Evolutionary conservation across 179 eudicot species (phyloP).

Genomic region (Dionaea muscipula): DNA sequence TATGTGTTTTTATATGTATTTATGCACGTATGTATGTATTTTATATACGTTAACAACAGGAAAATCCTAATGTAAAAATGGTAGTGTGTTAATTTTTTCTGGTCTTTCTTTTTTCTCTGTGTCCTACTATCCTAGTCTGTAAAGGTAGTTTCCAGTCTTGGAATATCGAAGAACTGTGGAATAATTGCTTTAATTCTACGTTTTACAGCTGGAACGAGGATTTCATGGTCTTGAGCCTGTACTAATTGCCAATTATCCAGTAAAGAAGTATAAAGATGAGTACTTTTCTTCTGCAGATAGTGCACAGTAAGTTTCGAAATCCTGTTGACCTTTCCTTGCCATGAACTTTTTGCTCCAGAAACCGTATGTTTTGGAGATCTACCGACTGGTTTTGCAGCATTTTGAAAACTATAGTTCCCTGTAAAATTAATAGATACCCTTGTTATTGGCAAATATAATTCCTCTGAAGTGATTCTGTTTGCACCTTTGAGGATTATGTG

Average conservation of each 20-base stretch:
- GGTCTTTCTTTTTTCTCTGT: neutral
- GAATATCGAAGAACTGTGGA: neutral
- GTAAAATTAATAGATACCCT: no score
- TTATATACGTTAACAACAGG: no score
- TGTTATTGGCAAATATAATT: neutral
- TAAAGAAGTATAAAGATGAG: constrained; percentile 54
- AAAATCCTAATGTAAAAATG: no score
- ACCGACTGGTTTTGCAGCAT: no score
- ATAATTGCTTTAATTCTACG: constrained; percentile 9
- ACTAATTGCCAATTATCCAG: constrained; percentile 58
- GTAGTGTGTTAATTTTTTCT: neutral
- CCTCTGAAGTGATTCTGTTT: neutral
- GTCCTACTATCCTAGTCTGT: neutral
- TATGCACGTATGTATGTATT: no score
- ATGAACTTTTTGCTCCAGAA: no score
- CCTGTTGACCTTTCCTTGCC: neutral
- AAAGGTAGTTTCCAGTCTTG: neutral
- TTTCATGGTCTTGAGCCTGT: constrained; percentile 60
- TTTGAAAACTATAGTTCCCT: no score
- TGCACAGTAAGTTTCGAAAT: constrained; percentile 55
- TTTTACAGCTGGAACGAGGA: constrained; percentile 66
- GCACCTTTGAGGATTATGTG: neutral
- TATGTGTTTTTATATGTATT: no score
- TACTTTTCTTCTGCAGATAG: constrained; percentile 47
- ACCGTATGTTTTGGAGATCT: no score